Evolutionary conservation across 176 grass and related monocot genomes (phyloP).

Genomic region (Oryza rufipogon): DNA sequence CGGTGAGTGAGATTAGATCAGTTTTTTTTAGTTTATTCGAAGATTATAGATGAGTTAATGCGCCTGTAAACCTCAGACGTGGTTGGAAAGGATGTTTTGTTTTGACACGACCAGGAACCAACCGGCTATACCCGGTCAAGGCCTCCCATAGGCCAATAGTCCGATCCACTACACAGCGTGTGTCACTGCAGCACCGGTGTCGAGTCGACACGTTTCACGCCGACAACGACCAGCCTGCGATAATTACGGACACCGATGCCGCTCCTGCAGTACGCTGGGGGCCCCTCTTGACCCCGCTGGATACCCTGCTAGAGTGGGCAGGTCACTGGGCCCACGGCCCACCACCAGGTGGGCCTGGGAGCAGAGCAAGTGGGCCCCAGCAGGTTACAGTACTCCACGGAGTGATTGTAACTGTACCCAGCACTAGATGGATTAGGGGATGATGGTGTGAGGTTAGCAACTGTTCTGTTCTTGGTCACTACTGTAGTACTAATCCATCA

Average conservation of each 20-base stretch:
- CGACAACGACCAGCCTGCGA: slow-evolving; percentile 40
- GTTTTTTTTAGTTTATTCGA: too few relatives aligned
- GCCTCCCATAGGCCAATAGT: neutral
- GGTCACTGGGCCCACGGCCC: neutral
- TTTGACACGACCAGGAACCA: neutral
- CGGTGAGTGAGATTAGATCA: too few relatives aligned
- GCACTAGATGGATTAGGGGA: neutral
- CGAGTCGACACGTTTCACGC: slow-evolving; percentile 31
- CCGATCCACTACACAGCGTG: neutral
- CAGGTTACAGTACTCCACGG: neutral
- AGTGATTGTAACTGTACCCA: too few relatives aligned
- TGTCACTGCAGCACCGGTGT: neutral
- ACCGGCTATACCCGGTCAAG: slow-evolving; percentile 26
- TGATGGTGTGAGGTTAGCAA: neutral
- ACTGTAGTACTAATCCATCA: too few relatives aligned
- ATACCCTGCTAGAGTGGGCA: slow-evolving; percentile 1
- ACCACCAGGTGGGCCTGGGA: neutral
- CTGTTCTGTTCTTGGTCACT: too few relatives aligned
- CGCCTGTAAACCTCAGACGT: neutral
- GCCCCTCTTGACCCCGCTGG: slow-evolving; percentile 7
- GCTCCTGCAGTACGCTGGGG: neutral
- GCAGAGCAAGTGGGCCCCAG: too few relatives aligned
- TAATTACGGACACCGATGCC: slow-evolving; percentile 49
- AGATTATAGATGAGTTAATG: too few relatives aligned
- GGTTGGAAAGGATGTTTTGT: neutral